These are phyloP conservation scores for Blastomyces silverae DNA, from an alignment of 2,329 filamentous ascomycete genomes.

Conservation along the genomic window DNA sequence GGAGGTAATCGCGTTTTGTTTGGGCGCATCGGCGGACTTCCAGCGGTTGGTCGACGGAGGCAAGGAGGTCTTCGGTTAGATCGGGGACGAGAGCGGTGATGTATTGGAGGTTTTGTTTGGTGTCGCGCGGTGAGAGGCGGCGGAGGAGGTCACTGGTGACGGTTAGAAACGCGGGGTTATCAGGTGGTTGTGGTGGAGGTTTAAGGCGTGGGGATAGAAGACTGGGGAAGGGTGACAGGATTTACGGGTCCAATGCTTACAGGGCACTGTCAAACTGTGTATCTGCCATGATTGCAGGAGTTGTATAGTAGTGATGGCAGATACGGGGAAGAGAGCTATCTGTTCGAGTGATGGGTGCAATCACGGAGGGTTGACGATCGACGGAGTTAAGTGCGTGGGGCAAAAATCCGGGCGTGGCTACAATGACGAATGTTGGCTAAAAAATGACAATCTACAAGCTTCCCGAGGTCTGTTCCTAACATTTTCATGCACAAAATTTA, in stretches of 20 bases:
- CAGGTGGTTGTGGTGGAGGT: neutral
- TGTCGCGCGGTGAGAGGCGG: slow-evolving; percentile 91
- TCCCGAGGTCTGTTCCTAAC: neutral
- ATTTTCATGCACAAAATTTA: neutral
- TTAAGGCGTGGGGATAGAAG: slow-evolving; percentile 20
- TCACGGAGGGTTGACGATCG: neutral
- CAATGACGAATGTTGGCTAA: slow-evolving; percentile 10
- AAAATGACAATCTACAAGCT: neutral
- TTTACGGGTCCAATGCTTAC: slow-evolving; percentile 32
- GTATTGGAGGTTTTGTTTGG: slow-evolving; percentile 74
- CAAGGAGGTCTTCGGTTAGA: slow-evolving; percentile 94
- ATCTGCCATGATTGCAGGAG: slow-evolving; percentile 37
- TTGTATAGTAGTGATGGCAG: slow-evolving; percentile 10
- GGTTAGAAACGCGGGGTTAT: slow-evolving; percentile 18
- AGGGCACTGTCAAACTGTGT: slow-evolving; percentile 48
- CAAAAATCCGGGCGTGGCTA: slow-evolving; percentile 16
- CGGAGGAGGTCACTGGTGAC: slow-evolving; percentile 85
- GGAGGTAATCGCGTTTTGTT: slow-evolving; percentile 87
- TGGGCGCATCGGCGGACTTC: slow-evolving; percentile 77
- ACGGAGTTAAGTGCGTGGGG: slow-evolving; percentile 20
- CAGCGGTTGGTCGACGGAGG: slow-evolving; percentile 93
- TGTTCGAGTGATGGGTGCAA: neutral
- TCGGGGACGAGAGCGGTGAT: slow-evolving; percentile 85
- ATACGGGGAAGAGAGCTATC: slow-evolving; percentile 1
- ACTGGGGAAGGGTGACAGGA: neutral